phyloP scores from a whole-genome alignment of 768 basidiomycete genomes.

The Lentinula boryana region DNA sequence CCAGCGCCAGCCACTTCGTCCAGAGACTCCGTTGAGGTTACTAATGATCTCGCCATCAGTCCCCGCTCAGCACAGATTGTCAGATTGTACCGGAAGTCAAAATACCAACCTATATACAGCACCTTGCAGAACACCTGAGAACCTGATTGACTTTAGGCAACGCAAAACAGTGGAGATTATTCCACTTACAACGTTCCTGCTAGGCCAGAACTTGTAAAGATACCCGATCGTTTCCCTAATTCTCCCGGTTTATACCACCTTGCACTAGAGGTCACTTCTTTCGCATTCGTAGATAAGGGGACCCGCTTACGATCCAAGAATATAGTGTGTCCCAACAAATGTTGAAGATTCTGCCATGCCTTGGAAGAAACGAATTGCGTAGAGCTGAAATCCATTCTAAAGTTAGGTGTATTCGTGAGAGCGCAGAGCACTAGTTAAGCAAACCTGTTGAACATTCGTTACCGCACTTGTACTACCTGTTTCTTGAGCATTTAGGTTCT shows the following conservation, averaged over 20 bases:
- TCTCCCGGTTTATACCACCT: conserved; percentile 72
- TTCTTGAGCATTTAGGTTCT: neutral
- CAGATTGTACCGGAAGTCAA: neutral
- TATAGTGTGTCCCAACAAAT: conserved; percentile 69
- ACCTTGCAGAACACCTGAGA: conserved; percentile 61
- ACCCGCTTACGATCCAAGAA: conserved; percentile 61
- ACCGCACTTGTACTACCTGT: conserved; percentile 46
- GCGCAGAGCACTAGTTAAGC: neutral
- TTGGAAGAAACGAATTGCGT: conserved; percentile 68
- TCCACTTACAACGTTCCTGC: conserved; percentile 50
- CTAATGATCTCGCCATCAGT: conserved; percentile 20
- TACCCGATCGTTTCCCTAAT: conserved; percentile 64
- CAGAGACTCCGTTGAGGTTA: conserved; percentile 43
- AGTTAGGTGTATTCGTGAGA: neutral
- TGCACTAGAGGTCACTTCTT: neutral
- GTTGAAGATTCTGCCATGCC: conserved; percentile 71
- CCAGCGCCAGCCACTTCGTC: conserved; percentile 67
- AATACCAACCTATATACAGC: conserved; percentile 48
- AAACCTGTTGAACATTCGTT: conserved; percentile 50
- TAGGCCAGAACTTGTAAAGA: conserved; percentile 62
- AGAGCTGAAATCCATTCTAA: conserved; percentile 36
- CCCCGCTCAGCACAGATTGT: no score
- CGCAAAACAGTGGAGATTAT: neutral
- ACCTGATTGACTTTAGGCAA: conserved; percentile 26
- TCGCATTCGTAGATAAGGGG: neutral